A percentile compares a stretch with the other conserved stretches of the same genome.
phyloP scores from a whole-genome alignment of 495 filamentous ascomycete species.

The Rhizodiscina lignyota region DNA sequence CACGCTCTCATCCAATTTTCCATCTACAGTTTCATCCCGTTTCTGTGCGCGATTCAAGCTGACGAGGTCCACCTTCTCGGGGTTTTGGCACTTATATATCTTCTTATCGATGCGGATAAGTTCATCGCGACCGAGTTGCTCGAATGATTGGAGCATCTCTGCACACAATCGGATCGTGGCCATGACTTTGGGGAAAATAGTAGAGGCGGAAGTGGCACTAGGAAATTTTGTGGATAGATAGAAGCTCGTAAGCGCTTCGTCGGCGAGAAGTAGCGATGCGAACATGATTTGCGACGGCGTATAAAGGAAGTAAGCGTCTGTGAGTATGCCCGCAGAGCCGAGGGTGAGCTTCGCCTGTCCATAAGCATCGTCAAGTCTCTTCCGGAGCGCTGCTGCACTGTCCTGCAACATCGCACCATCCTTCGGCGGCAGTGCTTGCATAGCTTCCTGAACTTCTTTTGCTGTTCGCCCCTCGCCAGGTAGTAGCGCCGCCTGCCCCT shows the following conservation, averaged over 20 bases:
- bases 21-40: constrained; percentile 25
- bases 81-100: constrained; percentile 63
- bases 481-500: constrained; percentile 30
- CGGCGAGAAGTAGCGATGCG: constrained; percentile 56
- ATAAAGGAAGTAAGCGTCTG: constrained; percentile 90
- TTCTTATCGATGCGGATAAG: constrained; percentile 43
- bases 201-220: neutral
- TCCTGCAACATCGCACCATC: neutral
- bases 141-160: constrained; percentile 26
- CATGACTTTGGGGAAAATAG: constrained; percentile 26
- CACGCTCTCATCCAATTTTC: constrained; percentile 23
- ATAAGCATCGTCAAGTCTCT: constrained; percentile 52
- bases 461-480: constrained; percentile 23
- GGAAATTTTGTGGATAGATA: constrained; percentile 59
- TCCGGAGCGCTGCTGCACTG: constrained; percentile 9
- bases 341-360: constrained; percentile 51
- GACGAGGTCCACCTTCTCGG: constrained; percentile 41
- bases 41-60: constrained; percentile 35
- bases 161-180: constrained; percentile 31
- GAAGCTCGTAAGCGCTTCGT: constrained; percentile 51
- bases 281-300: constrained; percentile 91
- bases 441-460: constrained; percentile 21
- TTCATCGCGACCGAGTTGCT: constrained; percentile 24
- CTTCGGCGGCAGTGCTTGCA: constrained; percentile 14
- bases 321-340: constrained; percentile 63